Percentiles rank a stretch among this genome's conserved stretches.
These are phyloP conservation scores for Prosopis cineraria DNA, from an alignment of 306 rosid species.

Conservation along the genomic window DNA sequence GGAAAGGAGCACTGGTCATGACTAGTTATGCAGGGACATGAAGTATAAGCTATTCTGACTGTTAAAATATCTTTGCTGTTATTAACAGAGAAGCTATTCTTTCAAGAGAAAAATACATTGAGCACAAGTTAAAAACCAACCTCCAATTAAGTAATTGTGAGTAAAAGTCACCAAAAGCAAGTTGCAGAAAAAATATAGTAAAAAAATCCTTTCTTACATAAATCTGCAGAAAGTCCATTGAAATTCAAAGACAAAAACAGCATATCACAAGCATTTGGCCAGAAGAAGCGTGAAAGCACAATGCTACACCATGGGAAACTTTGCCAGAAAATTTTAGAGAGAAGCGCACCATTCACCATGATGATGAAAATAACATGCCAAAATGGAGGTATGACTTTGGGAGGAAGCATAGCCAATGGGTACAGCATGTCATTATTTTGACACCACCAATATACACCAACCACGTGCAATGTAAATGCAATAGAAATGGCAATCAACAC, in stretches of 20 bases:
- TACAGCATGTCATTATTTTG: slow-evolving; percentile 83
- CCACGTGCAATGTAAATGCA: slow-evolving; percentile 77
- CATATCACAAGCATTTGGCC: background rate
- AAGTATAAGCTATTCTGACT: background rate
- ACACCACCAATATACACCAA: slow-evolving; percentile 96
- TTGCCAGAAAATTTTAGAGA: background rate
- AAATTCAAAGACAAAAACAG: slow-evolving; percentile 9
- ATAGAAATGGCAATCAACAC: slow-evolving; percentile 71
- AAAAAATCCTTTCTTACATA: background rate
- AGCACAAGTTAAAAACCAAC: background rate
- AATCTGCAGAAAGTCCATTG: background rate
- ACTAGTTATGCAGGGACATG: slow-evolving; percentile 8
- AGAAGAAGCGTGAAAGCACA: slow-evolving; percentile 10
- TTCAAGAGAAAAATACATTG: background rate
- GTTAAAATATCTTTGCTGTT: background rate
- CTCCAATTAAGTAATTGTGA: background rate
- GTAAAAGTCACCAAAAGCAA: background rate
- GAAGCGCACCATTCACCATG: slow-evolving; percentile 82
- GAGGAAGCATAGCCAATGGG: slow-evolving; percentile 94
- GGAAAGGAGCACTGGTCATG: slow-evolving; percentile 5
- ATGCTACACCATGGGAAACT: slow-evolving; percentile 7
- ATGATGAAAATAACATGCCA: slow-evolving; percentile 96
- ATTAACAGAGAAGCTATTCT: background rate
- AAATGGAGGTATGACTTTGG: slow-evolving; percentile 85
- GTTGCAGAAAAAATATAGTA: background rate